Percentiles rank a stretch among this genome's conserved stretches.
Conservation (phyloP, 1,284 basidiomycete species). For the Ceratobasidium sp. region DNA sequence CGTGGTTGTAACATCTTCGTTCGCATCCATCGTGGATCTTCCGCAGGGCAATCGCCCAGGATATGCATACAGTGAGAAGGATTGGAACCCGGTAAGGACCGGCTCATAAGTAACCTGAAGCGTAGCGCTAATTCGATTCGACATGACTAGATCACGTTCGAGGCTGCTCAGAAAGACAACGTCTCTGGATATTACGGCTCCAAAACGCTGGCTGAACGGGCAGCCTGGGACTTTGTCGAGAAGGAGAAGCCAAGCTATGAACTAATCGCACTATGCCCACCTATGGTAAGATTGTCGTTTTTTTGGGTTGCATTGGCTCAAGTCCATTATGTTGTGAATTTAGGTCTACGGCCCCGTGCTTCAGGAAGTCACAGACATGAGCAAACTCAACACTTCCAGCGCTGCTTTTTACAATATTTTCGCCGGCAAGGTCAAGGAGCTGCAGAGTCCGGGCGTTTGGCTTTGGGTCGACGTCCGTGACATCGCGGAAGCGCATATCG, state of each 20-base stretch:
- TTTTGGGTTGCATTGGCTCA: not conserved
- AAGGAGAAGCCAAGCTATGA: constrained; percentile 48
- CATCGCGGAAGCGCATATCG: constrained; percentile 34
- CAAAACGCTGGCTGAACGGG: constrained; percentile 54
- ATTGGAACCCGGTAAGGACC: constrained; percentile 55
- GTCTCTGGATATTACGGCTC: constrained; percentile 51
- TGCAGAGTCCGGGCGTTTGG: constrained; percentile 2
- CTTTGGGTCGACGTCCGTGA: constrained; percentile 46
- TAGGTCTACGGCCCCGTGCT: constrained; percentile 46
- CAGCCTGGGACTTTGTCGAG: constrained; percentile 50
- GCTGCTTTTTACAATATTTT: constrained; percentile 37
- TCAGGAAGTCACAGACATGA: constrained; percentile 44
- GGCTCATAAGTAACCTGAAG: not conserved
- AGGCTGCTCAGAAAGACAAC: constrained; percentile 29
- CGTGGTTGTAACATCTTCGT: constrained; percentile 62
- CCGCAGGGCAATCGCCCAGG: constrained; percentile 48
- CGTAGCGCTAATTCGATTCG: not conserved
- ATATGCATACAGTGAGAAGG: constrained; percentile 53
- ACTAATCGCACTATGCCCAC: constrained; percentile 48
- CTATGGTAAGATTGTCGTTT: constrained; percentile 45
- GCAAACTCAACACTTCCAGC: constrained; percentile 40
- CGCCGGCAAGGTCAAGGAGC: constrained; percentile 32
- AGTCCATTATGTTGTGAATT: not conserved
- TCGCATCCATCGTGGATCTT: constrained; percentile 55
- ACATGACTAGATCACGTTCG: constrained; percentile 34